phyloP scores from a whole-genome alignment of 192 early-diverging fungal species.

The Gamsiella multidivaricata region DNA sequence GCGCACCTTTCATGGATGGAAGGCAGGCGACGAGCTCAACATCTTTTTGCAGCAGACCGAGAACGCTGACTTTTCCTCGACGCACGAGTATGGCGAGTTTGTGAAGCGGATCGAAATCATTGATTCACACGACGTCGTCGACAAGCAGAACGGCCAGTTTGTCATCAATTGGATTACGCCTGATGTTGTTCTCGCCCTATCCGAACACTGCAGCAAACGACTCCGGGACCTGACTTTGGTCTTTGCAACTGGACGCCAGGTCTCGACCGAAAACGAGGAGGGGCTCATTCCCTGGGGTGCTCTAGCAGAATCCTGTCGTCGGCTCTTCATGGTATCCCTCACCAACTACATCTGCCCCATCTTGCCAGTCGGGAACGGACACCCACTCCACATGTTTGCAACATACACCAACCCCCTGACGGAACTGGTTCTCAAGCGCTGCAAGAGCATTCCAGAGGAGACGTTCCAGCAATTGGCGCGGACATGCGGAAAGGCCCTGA shows the following conservation, averaged over 20 bases:
- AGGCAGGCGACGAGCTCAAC: conserved; percentile 48
- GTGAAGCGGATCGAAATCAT: conserved; percentile 53
- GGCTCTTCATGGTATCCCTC: conserved; percentile 39
- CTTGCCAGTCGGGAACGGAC: conserved; percentile 30
- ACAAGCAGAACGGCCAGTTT: conserved; percentile 53
- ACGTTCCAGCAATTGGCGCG: conserved; percentile 42
- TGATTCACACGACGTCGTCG: conserved; percentile 51
- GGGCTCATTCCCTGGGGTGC: conserved; percentile 50
- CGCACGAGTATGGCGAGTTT: conserved; percentile 53
- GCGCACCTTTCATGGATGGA: conserved; percentile 52
- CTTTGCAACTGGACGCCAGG: conserved; percentile 49
- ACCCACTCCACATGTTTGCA: conserved; percentile 52
- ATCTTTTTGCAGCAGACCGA: conserved; percentile 44
- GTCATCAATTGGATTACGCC: conserved; percentile 55
- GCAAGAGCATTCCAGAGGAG: conserved; percentile 46
- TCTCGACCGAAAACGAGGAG: conserved; percentile 44
- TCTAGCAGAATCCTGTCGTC: conserved; percentile 50
- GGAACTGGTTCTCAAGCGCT: conserved; percentile 50
- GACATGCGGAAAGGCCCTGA: conserved; percentile 50
- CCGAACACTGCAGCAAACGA: conserved; percentile 48
- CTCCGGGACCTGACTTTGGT: conserved; percentile 44
- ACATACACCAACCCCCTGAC: conserved; percentile 43
- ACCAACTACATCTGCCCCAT: conserved; percentile 49
- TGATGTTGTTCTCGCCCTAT: conserved; percentile 47
- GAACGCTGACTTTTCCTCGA: conserved; percentile 52